These are phyloP conservation scores for Venturia asperata DNA, from an alignment of 2,329 filamentous ascomycete species.

Conservation along the genomic window DNA sequence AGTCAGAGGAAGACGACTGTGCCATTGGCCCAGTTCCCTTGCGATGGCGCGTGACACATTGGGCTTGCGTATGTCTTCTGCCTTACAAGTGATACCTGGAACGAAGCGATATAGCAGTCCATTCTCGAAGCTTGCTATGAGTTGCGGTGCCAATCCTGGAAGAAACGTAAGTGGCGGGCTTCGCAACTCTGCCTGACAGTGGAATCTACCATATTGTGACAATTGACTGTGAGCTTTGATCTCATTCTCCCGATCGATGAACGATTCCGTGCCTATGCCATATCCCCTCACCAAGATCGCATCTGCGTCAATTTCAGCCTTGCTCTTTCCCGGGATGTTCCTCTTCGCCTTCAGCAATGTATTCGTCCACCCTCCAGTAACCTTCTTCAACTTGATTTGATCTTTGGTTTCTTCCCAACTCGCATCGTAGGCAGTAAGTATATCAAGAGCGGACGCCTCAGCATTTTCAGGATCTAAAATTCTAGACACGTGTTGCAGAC, in stretches of 20 bases:
- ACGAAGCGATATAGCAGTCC: constrained; percentile 93
- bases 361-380: background rate
- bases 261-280: constrained; percentile 83
- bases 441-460: constrained; percentile 1
- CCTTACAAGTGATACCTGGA: constrained; percentile 68
- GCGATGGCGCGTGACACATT: constrained; percentile 78
- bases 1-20: constrained; percentile 58
- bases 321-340: constrained; percentile 58
- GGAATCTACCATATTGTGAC: background rate
- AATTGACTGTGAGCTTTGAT: constrained; percentile 14
- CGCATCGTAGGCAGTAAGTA: background rate
- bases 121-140: constrained; percentile 90
- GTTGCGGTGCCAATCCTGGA: constrained; percentile 56
- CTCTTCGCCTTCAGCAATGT: constrained; percentile 65
- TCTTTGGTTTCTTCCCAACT: background rate
- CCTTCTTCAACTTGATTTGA: background rate
- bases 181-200: background rate
- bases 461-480: background rate
- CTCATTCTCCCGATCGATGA: constrained; percentile 91
- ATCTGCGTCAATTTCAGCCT: constrained; percentile 72
- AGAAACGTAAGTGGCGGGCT: background rate
- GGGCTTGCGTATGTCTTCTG: constrained; percentile 69
- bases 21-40: constrained; percentile 82
- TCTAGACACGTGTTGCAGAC: background rate
- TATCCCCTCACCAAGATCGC: constrained; percentile 88